Evolutionary conservation across 306 rosid species (phyloP).

Genomic region (Datisca glomerata): DNA sequence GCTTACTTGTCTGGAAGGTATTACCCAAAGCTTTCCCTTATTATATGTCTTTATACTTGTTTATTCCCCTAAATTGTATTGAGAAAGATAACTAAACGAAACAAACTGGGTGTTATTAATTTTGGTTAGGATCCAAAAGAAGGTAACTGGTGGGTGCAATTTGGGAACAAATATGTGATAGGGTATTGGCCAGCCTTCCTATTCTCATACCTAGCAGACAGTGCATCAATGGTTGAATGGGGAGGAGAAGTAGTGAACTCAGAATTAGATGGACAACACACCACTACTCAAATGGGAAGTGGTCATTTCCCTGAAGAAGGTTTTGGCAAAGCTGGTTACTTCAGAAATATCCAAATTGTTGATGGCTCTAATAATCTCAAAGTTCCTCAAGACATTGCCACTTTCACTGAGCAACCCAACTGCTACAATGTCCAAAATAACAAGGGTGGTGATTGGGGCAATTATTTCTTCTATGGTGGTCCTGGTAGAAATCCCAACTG

Average conservation of each 20-base stretch:
- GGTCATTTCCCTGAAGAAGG: conserved; percentile 91
- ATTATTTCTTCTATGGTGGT: conserved; percentile 93
- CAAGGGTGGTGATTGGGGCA: conserved; percentile 87
- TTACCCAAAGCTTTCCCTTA: conserved; percentile 3
- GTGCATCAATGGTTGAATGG: conserved; percentile 95
- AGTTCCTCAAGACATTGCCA: conserved; percentile 68
- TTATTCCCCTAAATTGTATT: too few species aligned
- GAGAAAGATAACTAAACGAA: not conserved
- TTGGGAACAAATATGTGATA: conserved; percentile 64
- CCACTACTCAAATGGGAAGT: conserved; percentile 92
- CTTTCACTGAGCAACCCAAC: conserved; percentile 69
- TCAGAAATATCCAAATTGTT: conserved; percentile 73
- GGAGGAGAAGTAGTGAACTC: conserved; percentile 98
- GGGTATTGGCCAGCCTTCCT: conserved; percentile 96
- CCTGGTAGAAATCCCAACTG: conserved; percentile 84
- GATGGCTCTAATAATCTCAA: conserved; percentile 81
- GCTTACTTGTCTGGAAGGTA: conserved; percentile 95
- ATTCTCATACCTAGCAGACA: conserved; percentile 79
- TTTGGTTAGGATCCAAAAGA: conserved; percentile 97
- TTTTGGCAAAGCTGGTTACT: conserved; percentile 75
- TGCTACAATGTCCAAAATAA: conserved; percentile 86
- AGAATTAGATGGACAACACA: conserved; percentile 64
- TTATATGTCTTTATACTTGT: too few species aligned
- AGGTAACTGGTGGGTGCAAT: conserved; percentile 99
- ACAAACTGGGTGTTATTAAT: not conserved